Evolutionary conservation across 2,329 filamentous ascomycete species (phyloP).

Genomic region (Pestalotiopsis sp.): DNA sequence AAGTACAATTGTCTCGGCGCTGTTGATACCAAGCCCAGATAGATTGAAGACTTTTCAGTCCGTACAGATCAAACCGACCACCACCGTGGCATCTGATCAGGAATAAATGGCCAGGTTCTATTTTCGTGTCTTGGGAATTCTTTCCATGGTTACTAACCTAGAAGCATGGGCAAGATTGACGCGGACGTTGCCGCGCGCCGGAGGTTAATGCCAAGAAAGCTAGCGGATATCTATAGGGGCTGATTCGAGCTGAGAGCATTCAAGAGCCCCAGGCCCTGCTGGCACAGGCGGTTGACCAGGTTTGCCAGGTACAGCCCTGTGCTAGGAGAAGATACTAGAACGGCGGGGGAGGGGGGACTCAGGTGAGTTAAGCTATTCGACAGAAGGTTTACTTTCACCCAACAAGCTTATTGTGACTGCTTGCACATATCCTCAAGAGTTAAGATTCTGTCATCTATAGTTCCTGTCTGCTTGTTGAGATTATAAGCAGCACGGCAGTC

Average conservation of each 20-base stretch:
- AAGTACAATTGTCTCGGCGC: not conserved
- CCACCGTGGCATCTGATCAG: not conserved
- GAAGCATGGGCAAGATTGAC: not conserved
- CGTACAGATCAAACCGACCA: too few species aligned
- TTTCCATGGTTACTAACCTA: too few species aligned
- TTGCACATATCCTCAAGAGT: not conserved
- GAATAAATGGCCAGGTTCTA: not conserved
- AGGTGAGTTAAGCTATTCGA: not conserved
- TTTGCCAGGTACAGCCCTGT: not conserved
- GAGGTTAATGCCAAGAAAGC: not conserved
- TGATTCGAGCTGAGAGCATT: not conserved
- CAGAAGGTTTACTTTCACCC: not conserved
- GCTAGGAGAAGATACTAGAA: too few species aligned
- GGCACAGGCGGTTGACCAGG: not conserved
- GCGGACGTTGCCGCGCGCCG: constrained; percentile 6
- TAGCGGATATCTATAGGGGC: not conserved
- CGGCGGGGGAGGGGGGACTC: not conserved
- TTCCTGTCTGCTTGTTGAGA: not conserved
- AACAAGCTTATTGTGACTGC: not conserved
- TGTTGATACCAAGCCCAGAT: not conserved
- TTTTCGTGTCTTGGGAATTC: not conserved
- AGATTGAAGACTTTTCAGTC: too few species aligned
- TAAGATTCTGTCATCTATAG: not conserved
- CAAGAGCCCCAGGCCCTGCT: not conserved
- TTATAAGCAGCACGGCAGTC: not conserved